Base-by-base conservation (phyloP, 495 filamentous ascomycete genomes). In the Tuber microsphaerosporum region DNA sequence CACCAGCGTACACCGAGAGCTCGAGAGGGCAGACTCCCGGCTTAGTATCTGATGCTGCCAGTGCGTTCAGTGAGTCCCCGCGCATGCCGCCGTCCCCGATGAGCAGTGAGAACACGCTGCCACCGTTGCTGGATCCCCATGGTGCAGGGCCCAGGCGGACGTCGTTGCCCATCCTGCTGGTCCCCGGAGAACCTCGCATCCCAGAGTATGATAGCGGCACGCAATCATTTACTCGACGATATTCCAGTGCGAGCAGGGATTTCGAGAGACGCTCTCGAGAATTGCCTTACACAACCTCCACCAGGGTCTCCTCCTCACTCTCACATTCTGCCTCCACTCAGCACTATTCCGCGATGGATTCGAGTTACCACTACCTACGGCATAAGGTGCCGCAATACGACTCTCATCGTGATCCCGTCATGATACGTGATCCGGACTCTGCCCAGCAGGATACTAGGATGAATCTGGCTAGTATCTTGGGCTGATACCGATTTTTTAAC, bases 11-110 rank as follows among this genome's bases (percentile, higher is more conserved):
- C 76, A 89, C 88, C 2, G 87, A 89, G 39, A 84, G 83, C n/a
- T 90, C 91, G 70, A 83, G 88, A 80, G 84, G 88, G 56, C 87
- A 88, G 43, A 86, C 91, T 1, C 91, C 91, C 41, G 92, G 91
- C 5, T 87, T 93, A 77, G 85, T 92, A 42, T 93, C 91, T 2
- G 91, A 93, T 81, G 87, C 86, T 75, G 88, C 89, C 79, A 92
- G 90, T 1, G 85, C 87, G n/a, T 89, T 87, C 78, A 90, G 89
- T 34, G 84, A 87, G 34, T 89, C 87, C 22, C 87, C 89, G 75
- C 78, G 85, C 70, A 70, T 86, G 10, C 79, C 81, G 51, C 75
- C 82, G 10, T 83, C 83, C 16, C 84, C 83, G 10, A 71, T 77
- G 44, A 73, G 76, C 14, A 65, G 72, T 46, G 73, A 75, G 39